phyloP scores from a whole-genome alignment of 495 filamentous ascomycete species.

The Ramalina peruviana region DNA sequence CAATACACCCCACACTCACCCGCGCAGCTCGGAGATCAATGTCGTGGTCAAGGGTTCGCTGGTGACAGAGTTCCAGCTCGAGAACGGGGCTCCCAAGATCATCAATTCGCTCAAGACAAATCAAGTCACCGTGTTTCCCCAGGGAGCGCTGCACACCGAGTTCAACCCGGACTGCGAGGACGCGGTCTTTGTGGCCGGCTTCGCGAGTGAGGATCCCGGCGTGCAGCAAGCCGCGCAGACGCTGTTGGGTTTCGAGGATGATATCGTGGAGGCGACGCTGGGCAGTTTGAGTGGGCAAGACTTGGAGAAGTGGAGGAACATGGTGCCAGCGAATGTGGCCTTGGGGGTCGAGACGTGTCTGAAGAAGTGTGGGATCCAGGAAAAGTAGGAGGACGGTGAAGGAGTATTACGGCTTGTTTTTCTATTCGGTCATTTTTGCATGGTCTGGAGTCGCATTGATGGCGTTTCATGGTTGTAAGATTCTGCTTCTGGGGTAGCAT shows the following conservation, averaged over 20 bases:
- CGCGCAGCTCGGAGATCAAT: slow-evolving; percentile 29
- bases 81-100: slow-evolving; percentile 32
- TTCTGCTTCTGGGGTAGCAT: too few relatives aligned
- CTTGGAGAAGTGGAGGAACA: slow-evolving; percentile 19
- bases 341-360: slow-evolving; percentile 33
- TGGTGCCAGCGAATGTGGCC: slow-evolving; percentile 33
- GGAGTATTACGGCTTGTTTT: too few relatives aligned
- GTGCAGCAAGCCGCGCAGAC: slow-evolving; percentile 32
- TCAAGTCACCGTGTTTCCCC: slow-evolving; percentile 34
- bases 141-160: slow-evolving; percentile 38
- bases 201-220: slow-evolving; percentile 36
- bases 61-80: slow-evolving; percentile 33
- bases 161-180: slow-evolving; percentile 37
- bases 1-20: slow-evolving; percentile 35
- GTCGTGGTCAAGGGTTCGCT: slow-evolving; percentile 30
- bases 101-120: slow-evolving; percentile 22
- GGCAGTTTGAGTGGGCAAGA: slow-evolving; percentile 24
- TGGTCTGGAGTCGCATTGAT: too few relatives aligned
- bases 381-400: background rate
- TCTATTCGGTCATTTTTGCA: too few relatives aligned
- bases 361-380: slow-evolving; percentile 12
- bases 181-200: slow-evolving; percentile 33
- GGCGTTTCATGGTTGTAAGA: too few relatives aligned
- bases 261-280: slow-evolving; percentile 30
- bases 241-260: slow-evolving; percentile 32